A percentile compares a stretch with the other conserved stretches of the same genome.
phyloP scores from a whole-genome alignment of 2,329 filamentous ascomycete species.

The Penicillium sp. region DNA sequence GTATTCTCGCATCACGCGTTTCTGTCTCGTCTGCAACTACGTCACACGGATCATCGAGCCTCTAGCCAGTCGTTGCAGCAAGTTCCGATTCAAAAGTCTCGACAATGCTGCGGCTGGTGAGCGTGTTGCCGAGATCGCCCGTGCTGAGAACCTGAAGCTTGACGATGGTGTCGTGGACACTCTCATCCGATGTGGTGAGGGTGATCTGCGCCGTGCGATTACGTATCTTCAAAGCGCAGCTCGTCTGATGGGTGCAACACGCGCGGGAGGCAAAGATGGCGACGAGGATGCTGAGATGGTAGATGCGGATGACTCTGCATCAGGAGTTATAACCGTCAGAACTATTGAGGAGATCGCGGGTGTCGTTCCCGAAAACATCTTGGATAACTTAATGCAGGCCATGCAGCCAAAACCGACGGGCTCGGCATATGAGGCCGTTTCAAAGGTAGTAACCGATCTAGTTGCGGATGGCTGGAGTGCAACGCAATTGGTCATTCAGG shows the following conservation, averaged over 20 bases:
- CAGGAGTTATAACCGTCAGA: conserved; percentile 60
- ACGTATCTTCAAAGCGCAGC: conserved; percentile 96
- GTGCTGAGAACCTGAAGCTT: conserved; percentile 66
- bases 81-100: conserved; percentile 95
- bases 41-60: conserved; percentile 98
- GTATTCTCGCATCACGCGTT: conserved; percentile 91
- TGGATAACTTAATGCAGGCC: conserved; percentile 64
- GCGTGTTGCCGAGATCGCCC: conserved; percentile 76
- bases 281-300: conserved; percentile 58
- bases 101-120: conserved; percentile 77
- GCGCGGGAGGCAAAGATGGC: conserved; percentile 38
- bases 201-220: conserved; percentile 92
- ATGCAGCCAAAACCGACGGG: conserved; percentile 65
- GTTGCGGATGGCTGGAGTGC: conserved; percentile 97
- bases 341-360: conserved; percentile 93
- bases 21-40: conserved; percentile 98
- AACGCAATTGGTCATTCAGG: conserved; percentile 75
- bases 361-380: conserved; percentile 72
- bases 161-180: conserved; percentile 76
- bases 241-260: conserved; percentile 65
- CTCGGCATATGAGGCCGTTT: conserved; percentile 65
- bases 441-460: conserved; percentile 78
- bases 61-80: conserved; percentile 84
- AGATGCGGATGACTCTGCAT: conserved; percentile 48
- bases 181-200: conserved; percentile 81